Evolutionary conservation across 1,139 yeast genomes (phyloP).

Genomic region (Citeromyces hawaiiensis): DNA sequence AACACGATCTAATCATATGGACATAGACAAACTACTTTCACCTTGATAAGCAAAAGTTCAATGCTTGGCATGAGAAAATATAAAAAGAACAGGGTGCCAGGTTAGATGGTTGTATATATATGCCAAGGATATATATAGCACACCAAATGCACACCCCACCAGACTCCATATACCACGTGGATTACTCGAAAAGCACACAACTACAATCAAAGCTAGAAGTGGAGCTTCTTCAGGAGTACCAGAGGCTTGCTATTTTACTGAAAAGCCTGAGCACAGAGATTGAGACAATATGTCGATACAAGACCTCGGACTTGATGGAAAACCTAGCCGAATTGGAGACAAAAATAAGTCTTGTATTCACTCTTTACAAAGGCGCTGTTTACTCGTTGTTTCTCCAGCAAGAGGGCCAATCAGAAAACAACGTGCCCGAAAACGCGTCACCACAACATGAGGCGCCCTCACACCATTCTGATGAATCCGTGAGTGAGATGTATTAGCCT

Average conservation of each 20-base stretch:
- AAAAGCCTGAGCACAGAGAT: conserved; percentile 12
- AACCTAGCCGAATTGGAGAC: conserved; percentile 46
- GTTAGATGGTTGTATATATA: too few relatives aligned
- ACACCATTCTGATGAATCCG: not conserved
- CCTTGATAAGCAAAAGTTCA: too few relatives aligned
- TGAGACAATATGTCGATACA: conserved; percentile 7
- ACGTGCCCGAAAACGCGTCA: not conserved
- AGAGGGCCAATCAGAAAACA: conserved; percentile 6
- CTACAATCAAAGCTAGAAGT: conserved; percentile 23
- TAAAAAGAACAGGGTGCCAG: too few relatives aligned
- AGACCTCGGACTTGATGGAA: conserved; percentile 14
- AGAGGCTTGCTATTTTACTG: conserved; percentile 28
- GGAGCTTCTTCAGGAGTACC: conserved; percentile 32
- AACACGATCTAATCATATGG: too few relatives aligned
- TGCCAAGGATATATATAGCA: not conserved
- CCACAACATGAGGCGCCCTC: not conserved
- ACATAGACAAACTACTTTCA: too few relatives aligned
- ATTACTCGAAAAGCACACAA: conserved; percentile 19
- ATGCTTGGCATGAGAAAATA: too few relatives aligned
- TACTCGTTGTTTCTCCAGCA: conserved; percentile 35
- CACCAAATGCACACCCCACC: not conserved
- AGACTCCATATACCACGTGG: conserved; percentile 7
- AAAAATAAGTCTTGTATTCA: conserved; percentile 51
- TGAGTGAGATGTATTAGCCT: not conserved
- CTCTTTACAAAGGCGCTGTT: conserved; percentile 57